Evolutionary conservation across 805 yeast species (phyloP), one percentile per base, ranked within the genome.

Genomic region (Candida mattraensis): DNA sequence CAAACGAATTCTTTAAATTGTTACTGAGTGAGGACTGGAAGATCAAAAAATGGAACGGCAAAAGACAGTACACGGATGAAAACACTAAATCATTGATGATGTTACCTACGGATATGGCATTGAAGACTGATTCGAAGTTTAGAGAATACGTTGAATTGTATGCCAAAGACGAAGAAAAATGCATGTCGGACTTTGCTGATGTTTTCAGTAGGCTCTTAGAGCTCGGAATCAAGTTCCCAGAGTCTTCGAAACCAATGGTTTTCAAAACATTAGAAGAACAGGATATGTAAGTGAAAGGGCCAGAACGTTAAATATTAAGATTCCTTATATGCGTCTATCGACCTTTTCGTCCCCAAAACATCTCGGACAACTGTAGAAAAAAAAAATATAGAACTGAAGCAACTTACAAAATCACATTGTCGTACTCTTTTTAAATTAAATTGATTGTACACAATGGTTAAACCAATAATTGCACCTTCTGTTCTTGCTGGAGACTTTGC

Each of bases 401-500:
- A 14, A 26, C 5, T 29, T 20, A 7, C 18, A 13, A 18, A 4
- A 7, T 21, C 11, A 21, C 24, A n/a, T 21, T 19, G 5, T 23
- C 9, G 15, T 18, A 12, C 13, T 24, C 8, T 13, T 24, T 24
- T 10, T 17, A 16, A n/a, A 15, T 13, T 10, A 4, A 18, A 25
- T 23, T 10, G 5, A 20, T 22, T 10, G n/a, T 13, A 24, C 25
- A 24, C 14, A 8, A 48, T 48, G 51, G 51, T 44, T n/a, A 75
- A 78, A 60, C 74, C 94, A 33, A 80, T 85, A 50, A 80, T 93
- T 54, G 97, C 99, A 7, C 99, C 99, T 16, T 87, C 96, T 18
- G 85, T 93, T 40, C 75, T 93, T 37, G 93, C 98, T 5, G 83
- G 89, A 27, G 95, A 93, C 60, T 93, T 91, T 56, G 81, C 97